Base-by-base conservation (phyloP, 345 rosid species). In the Lepidium sativum region DNA sequence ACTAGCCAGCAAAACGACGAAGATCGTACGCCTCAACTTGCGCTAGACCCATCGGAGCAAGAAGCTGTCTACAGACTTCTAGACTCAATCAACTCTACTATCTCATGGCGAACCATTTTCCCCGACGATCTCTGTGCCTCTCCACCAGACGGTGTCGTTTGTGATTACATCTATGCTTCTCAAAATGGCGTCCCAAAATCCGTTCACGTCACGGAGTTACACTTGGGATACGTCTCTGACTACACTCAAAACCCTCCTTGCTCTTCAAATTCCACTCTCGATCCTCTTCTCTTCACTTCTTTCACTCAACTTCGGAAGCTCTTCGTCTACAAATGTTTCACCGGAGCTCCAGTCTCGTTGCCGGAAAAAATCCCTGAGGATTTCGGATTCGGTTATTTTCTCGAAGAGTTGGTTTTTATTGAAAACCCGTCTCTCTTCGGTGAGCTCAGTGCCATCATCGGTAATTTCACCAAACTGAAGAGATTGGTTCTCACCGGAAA, bases 291-390 rank as follows among this genome's bases (percentile, higher is more conserved):
- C 35, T 79, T 84, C 72, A 68, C 77, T 33, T 72, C 86, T 34
- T 83, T 84, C 68, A 77, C 74, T 50, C 72, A 45, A 66, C 75
- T 87, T 0, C 90, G 95, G 27, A 83, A 81, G 68, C 79, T 87
- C 49, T 84, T 83, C 65, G 77, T 85, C 78, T 84, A 87, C 75
- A 78, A 76, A 35, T 87, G 95, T 49, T 87, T 81, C 81, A 75
- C 81, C 43, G 76, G 35, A 37, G 43, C 39, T 5, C 73, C 16
- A 1, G 86, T 72, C 29, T 17, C 73, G 21, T 33, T 79, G 17
- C 80, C 84, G 11, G 68, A 55, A 5, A 34, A 60, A 7, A n/a
- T 79, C 58, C 73, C 88, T 3, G 55, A 59, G 2, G 41, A 50
- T 52, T 81, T 83, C 53, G 81, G 78, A 48, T 81, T 83, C 53